phyloP scores from a whole-genome alignment of 257 asterid genomes.

The Rehmannia glutinosa region DNA sequence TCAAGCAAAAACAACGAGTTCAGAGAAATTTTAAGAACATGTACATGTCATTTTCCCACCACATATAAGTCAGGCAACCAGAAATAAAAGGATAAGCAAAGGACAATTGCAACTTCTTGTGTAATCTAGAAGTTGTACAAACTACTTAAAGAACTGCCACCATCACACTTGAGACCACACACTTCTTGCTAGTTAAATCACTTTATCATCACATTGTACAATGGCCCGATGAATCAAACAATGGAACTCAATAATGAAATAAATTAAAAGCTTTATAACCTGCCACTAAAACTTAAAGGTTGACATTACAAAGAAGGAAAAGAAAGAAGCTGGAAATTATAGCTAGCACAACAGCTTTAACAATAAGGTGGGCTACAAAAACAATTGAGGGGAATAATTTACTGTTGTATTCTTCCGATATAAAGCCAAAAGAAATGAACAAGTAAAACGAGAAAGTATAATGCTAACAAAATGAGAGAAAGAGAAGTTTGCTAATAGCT shows the following conservation, averaged over 20 bases:
- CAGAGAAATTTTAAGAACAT: neutral
- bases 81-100: neutral
- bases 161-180: neutral
- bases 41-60: neutral
- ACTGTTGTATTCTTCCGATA: neutral
- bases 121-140: slow-evolving; percentile 31
- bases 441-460: neutral
- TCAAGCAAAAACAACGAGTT: slow-evolving; percentile 5
- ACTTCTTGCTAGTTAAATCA: neutral
- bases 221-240: neutral
- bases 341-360: neutral
- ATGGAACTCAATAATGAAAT: neutral
- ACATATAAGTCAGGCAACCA: neutral
- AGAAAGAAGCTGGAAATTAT: neutral
- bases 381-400: neutral
- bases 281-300: neutral
- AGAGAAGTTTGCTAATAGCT: neutral
- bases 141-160: slow-evolving; percentile 12
- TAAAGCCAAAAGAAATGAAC: neutral
- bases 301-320: neutral
- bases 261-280: neutral
- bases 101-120: neutral
- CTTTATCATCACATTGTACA: neutral
- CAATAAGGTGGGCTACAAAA: neutral
- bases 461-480: neutral